Evolutionary conservation across 2,329 filamentous ascomycete species (phyloP).

Genomic region (Neonectria faginata): DNA sequence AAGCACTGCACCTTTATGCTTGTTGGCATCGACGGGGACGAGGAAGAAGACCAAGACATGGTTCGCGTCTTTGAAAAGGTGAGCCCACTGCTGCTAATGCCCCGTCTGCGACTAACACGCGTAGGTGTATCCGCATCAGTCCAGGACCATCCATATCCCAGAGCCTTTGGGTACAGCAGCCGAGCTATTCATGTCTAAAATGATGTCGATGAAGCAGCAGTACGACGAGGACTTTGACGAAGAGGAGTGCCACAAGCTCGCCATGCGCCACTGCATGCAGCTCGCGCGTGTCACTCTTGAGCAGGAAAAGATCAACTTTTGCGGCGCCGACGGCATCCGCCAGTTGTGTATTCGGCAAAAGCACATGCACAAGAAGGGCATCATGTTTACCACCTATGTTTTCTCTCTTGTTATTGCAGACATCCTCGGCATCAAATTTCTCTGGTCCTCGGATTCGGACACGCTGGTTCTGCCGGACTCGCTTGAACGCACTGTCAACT

Average conservation of each 20-base stretch:
- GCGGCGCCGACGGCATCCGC: conserved; percentile 28
- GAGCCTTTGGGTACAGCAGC: conserved; percentile 40
- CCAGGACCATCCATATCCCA: conserved; percentile 34
- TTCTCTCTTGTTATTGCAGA: conserved; percentile 43
- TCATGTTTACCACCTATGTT: conserved; percentile 45
- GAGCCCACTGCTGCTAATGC: background rate
- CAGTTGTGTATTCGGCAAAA: conserved; percentile 41
- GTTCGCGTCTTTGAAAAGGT: conserved; percentile 40
- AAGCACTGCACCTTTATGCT: conserved; percentile 36
- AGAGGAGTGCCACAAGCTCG: conserved; percentile 32
- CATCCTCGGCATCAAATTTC: conserved; percentile 39
- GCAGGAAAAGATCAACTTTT: conserved; percentile 34
- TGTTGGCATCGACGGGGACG: conserved; percentile 43
- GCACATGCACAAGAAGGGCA: conserved; percentile 45
- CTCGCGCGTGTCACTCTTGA: conserved; percentile 35
- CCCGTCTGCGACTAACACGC: background rate
- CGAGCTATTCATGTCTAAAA: conserved; percentile 34
- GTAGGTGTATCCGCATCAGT: conserved; percentile 38
- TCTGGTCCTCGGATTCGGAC: conserved; percentile 45
- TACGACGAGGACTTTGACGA: conserved; percentile 30
- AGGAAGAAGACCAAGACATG: conserved; percentile 41
- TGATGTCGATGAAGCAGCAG: conserved; percentile 24
- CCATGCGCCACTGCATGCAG: conserved; percentile 39
- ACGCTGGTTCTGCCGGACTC: conserved; percentile 39
- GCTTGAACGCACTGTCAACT: conserved; percentile 34